Base-by-base conservation (phyloP, 23 red algal species). In the Gracilaria vermiculophylla region DNA sequence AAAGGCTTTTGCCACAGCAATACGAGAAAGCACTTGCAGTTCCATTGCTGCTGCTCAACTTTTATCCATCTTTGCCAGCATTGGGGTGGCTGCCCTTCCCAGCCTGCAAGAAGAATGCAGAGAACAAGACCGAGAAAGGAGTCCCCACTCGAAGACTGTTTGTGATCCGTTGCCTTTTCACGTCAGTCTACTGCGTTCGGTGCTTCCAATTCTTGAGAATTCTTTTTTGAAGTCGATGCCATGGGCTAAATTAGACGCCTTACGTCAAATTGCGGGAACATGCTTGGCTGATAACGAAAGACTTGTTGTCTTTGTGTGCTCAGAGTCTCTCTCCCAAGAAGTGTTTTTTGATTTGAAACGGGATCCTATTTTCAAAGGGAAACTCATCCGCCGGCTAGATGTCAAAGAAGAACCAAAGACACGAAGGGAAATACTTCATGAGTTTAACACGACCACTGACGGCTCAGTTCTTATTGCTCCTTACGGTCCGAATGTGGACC, bases 381-480 rank as follows among this genome's bases (percentile, higher is more conserved):
- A 61, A 24, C 36, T 19, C 9, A 69, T 61, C 62, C 41, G 58
- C 41, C 49, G 36, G 23, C 3, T 88, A 62, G 20, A 17, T 40
- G 21, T 70, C 33, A 88, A 35, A 10, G 27, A 66, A 29, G 53
- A 57, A 14, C 12, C 34, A 62, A 47, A 31, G 21, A 50, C 39
- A 3, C 52, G 53, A 58, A 13, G 31, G 29, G n/a, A 60, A 2
- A 29, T 76, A 66, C 50, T 88, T 62, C 33, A 78, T 7, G 35
- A 64, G n/a, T 88, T 88, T 27, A 77, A 88, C 32, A 76, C n/a
- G 1, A 64, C 64, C 69, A 41, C 19, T 28, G 10, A 58, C 2
- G 84, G 72, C 16, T 28, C 70, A 8, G 84, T 77, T 13, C 72
- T 88, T 27, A 27, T 88, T 39, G 84, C 84, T 42, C 69, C 69